Base-by-base conservation (phyloP, 495 filamentous ascomycete species). In the Neurospora tetrasperma region DNA sequence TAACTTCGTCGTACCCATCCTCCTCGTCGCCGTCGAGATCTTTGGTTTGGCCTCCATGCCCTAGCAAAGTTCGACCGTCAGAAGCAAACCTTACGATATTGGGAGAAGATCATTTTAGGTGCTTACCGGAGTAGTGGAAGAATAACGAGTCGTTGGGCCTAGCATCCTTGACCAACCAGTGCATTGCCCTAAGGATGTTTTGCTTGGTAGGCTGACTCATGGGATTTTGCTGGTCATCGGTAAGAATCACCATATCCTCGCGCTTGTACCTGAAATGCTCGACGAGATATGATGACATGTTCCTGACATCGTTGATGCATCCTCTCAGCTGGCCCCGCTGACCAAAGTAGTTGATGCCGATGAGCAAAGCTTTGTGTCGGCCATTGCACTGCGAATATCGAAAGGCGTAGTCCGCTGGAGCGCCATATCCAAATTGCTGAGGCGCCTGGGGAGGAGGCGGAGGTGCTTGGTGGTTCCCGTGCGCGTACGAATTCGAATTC, bases 301-400 rank as follows among this genome's bases (percentile, higher is more conserved):
- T 98, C 84, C 94, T 92, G 48, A 97, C 96, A 80, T 99, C 96
- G 80, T 98, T 98, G 85, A 98, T 98, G 80, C 96, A 99, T 70
- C 96, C 96, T 69, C 94, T 83, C 59, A 99, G 85, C 84, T 98
- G 93, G 71, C 94, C 95, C 71, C 91, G 89, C 80, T 98, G 96
- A 62, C 91, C 89, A 76, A 98, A 98, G 82, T 99, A 99, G 83
- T 99, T 99, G 85, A 98, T 97, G 46, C 96, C 96, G 73, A 99
- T 97, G 74, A 99, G 82, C 42, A 99, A 84, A 31, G 96, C 96
- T 87, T 97, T 99, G 78, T 94, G 85, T 77, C 91, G 89, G 27
- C 96, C 96, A 4, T 92, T 95, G 79, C 96, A 99, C 71, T 91
- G 89, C 71, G 94, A 97, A 81, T 97, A 98, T 80, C 93, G 91